Base-by-base conservation (phyloP, 2,329 filamentous ascomycete genomes). In the Penicillium italicum region DNA sequence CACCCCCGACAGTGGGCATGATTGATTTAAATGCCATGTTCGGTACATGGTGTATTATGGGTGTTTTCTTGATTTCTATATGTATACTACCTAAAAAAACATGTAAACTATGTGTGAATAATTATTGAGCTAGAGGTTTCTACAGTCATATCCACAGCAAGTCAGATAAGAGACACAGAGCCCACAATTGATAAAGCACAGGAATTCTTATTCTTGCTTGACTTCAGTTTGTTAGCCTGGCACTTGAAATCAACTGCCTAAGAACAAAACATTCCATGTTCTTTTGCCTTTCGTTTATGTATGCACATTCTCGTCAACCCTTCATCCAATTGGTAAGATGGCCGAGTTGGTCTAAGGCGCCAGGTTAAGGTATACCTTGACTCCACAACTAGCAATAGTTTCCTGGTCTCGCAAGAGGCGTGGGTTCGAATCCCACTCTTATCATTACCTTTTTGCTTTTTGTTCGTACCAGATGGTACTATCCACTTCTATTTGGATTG, bases 1-100 rank as follows among this genome's bases (percentile, higher is more conserved):
- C 79, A 82, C 64, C 84, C 85, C 3, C 77, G 78, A 57, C 83
- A 86, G 60, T 87, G 85, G 85, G 82, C 80, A n/a, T 55, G 47
- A 55, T 30, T 34, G 22, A 36, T 31, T 24, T 20, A 28, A 45
- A 11, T 45, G 20, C 16, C 33, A 33, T 45, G 14, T n/a, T 34
- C 4, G 26, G 49, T 38, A 38, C 37, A 46, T 31, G 14, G 20
- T 51, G 40, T 55, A 38, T 24, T 44, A n/a, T 30, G 37, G 37
- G 34, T 18, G 33, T 33, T 38, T 51, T 37, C 26, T 40, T 44
- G 28, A 20, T 37, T 42, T 45, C 14, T 33, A 22, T n/a, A n/a
- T 55, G 53, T 55, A 55, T 51, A 48, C 28, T 33, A 49, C 11
- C 36, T 22, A 20, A 24, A 24, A 30, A 12, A 12, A 34, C n/a